phyloP scores from a whole-genome alignment of 2,329 filamentous ascomycete species.

The Claviceps quebecensis region DNA sequence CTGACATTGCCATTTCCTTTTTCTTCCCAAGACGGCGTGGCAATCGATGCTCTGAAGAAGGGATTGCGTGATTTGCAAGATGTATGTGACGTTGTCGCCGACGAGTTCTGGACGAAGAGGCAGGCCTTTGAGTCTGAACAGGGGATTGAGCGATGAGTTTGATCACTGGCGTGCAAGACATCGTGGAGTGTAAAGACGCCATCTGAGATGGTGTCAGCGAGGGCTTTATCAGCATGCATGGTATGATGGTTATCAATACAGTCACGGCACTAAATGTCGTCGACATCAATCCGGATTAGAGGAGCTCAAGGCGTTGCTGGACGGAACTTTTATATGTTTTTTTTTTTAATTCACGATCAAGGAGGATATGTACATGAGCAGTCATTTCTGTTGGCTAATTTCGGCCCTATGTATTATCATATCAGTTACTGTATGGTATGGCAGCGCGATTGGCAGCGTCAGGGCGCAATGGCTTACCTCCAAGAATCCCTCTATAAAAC shows the following conservation, averaged over 20 bases:
- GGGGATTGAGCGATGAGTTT: conserved; percentile 18
- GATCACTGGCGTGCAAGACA: background rate
- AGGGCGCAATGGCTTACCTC: conserved; percentile 48
- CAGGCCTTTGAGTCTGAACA: conserved; percentile 21
- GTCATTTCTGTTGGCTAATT: conserved; percentile 29
- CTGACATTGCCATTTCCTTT: background rate
- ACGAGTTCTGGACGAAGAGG: conserved; percentile 61
- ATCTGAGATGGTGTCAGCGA: background rate
- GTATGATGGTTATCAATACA: background rate
- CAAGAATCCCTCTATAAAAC: conserved; percentile 88
- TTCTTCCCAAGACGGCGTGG: conserved; percentile 50
- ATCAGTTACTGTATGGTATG: background rate
- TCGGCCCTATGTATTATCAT: conserved; percentile 31
- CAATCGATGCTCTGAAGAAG: conserved; percentile 78
- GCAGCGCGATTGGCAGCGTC: background rate
- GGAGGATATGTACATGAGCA: conserved; percentile 22
- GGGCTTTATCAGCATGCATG: conserved; percentile 6
- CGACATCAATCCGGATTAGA: conserved; percentile 7
- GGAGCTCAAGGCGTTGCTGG: conserved; percentile 19
- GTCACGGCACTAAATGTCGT: background rate
- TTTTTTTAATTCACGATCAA: conserved; percentile 4
- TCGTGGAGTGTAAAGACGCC: background rate
- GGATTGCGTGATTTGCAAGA: conserved; percentile 80
- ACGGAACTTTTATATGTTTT: conserved; percentile 10
- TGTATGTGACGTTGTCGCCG: conserved; percentile 83